Evolutionary conservation across 2,329 filamentous ascomycete species (phyloP).

Genomic region (Colletotrichum eleusines): DNA sequence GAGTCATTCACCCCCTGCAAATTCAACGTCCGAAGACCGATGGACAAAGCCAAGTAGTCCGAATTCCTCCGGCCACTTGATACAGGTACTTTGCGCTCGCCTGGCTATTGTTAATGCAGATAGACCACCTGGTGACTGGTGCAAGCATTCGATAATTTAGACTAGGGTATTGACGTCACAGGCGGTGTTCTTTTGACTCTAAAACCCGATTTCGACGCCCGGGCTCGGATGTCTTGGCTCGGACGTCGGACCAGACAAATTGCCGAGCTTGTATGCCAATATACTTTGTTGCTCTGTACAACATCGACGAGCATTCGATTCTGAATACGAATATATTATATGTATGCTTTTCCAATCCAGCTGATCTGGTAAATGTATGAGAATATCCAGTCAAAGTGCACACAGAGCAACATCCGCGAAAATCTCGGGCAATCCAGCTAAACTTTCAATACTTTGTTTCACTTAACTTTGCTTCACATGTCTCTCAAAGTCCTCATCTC

Average conservation of each 20-base stretch:
- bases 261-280: slow-evolving; percentile 4
- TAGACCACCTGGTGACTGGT: not conserved
- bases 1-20: not conserved
- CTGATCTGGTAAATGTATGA: not conserved
- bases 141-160: not conserved
- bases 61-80: not conserved
- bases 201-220: slow-evolving; percentile 31
- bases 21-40: slow-evolving; percentile 10
- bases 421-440: too few relatives aligned
- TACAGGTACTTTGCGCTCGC: not conserved
- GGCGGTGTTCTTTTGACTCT: not conserved
- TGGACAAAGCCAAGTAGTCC: not conserved
- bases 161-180: slow-evolving; percentile 32
- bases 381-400: not conserved
- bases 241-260: slow-evolving; percentile 11
- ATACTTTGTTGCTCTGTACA: not conserved
- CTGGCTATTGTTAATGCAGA: slow-evolving; percentile 9
- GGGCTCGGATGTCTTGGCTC: slow-evolving; percentile 13
- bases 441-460: not conserved
- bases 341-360: not conserved
- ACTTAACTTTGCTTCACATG: slow-evolving; percentile 30
- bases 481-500: slow-evolving; percentile 61
- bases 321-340: too few relatives aligned
- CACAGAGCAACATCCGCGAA: not conserved
- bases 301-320: not conserved